Conservation (phyloP, 2,329 filamentous ascomycete genomes). For the Verticillium dahliae region DNA sequence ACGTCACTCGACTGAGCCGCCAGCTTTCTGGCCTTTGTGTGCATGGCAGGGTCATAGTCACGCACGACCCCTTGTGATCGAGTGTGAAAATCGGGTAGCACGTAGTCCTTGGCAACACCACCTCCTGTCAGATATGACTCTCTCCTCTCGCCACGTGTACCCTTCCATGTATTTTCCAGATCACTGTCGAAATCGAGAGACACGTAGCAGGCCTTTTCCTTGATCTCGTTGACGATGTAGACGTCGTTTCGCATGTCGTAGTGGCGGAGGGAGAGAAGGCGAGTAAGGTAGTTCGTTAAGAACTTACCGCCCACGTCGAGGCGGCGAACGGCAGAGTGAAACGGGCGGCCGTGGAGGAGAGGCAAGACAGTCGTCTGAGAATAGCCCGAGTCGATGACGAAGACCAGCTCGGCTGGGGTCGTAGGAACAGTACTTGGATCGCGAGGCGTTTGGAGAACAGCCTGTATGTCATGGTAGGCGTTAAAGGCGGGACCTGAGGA, state of each 20-base stretch:
- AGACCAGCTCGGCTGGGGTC: conserved; percentile 68
- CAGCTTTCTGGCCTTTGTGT: conserved; percentile 43
- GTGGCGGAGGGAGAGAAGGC: conserved; percentile 81
- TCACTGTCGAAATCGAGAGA: conserved; percentile 69
- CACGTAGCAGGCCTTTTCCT: conserved; percentile 82
- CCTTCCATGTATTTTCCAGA: conserved; percentile 80
- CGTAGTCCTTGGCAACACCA: conserved; percentile 79
- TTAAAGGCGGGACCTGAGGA: conserved; percentile 44
- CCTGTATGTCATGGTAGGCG: conserved; percentile 72
- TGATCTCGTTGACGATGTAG: conserved; percentile 92
- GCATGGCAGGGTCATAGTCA: conserved; percentile 65
- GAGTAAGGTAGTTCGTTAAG: conserved; percentile 86
- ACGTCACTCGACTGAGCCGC: conserved; percentile 30
- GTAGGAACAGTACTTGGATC: conserved; percentile 30
- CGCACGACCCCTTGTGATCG: conserved; percentile 60
- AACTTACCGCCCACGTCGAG: conserved; percentile 91
- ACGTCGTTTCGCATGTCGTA: conserved; percentile 95
- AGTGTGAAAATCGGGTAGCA: conserved; percentile 72
- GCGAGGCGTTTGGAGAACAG: conserved; percentile 56
- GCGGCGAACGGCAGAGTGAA: conserved; percentile 75
- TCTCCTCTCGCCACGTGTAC: conserved; percentile 53
- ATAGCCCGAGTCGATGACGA: conserved; percentile 87
- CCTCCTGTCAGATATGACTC: conserved; percentile 40
- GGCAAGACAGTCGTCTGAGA: conserved; percentile 90
- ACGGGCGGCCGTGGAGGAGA: conserved; percentile 69